Evolutionary conservation across 257 asterid species (phyloP).

Genomic region (Solanum piurae): DNA sequence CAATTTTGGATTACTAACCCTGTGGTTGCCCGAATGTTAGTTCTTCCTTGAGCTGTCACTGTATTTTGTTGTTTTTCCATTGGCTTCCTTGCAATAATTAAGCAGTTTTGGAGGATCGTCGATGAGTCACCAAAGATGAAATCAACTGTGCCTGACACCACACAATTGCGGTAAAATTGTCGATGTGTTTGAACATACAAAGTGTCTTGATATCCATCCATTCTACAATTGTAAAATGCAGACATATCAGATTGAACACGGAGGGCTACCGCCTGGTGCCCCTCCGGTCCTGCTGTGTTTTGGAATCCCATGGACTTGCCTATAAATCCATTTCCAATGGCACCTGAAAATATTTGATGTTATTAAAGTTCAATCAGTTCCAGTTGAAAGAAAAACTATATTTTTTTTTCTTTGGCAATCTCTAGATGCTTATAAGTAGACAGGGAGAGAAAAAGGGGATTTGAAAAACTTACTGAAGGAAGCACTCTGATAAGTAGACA

Average conservation of each 20-base stretch:
- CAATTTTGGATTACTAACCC: slow-evolving; percentile 32
- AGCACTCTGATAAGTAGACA: slow-evolving; percentile 26
- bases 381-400: no score
- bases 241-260: slow-evolving; percentile 31
- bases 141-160: slow-evolving; percentile 34
- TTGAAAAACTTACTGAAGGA: slow-evolving; percentile 13
- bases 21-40: slow-evolving; percentile 11
- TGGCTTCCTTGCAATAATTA: slow-evolving; percentile 32
- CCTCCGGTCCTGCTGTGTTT: slow-evolving; percentile 38
- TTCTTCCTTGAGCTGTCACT: slow-evolving; percentile 33
- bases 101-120: slow-evolving; percentile 15
- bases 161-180: slow-evolving; percentile 35
- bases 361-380: neutral
- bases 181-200: slow-evolving; percentile 27
- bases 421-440: no score
- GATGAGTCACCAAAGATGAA: slow-evolving; percentile 39
- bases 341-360: slow-evolving; percentile 6
- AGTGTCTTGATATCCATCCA: slow-evolving; percentile 38
- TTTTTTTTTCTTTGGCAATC: no score
- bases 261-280: slow-evolving; percentile 44
- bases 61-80: slow-evolving; percentile 34
- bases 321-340: slow-evolving; percentile 24
- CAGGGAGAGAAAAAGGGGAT: neutral
- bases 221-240: slow-evolving; percentile 36
- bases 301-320: slow-evolving; percentile 34